Percentiles rank a stretch among this genome's conserved stretches.
These are phyloP conservation scores for Paecilomyces fulvus DNA, from an alignment of 2,329 filamentous ascomycete genomes.

Conservation along the genomic window DNA sequence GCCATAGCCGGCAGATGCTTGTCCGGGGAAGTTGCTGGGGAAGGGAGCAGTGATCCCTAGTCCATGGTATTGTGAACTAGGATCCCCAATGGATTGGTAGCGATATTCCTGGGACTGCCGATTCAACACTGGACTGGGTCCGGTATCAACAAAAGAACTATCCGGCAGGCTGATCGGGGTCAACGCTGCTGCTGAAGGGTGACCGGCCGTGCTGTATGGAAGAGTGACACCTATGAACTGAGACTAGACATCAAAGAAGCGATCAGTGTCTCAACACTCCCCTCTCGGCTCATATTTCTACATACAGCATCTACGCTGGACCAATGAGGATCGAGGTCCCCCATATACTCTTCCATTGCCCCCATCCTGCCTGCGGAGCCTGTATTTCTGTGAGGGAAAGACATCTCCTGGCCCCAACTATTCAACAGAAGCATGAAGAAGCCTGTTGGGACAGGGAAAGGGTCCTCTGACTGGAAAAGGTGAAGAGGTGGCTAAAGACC, in stretches of 20 bases:
- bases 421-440: conserved; percentile 19
- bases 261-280: conserved; percentile 3
- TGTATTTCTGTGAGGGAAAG: conserved; percentile 14
- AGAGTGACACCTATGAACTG: conserved; percentile 18
- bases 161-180: conserved; percentile 34
- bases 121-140: conserved; percentile 27
- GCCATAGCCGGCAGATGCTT: conserved; percentile 17
- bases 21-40: conserved; percentile 21
- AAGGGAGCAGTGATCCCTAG: conserved; percentile 30
- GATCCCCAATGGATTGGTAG: conserved; percentile 21
- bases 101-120: conserved; percentile 30
- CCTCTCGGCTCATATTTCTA: conserved; percentile 1
- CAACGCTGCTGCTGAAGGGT: conserved; percentile 20
- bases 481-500: conserved; percentile 16
- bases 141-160: conserved; percentile 20
- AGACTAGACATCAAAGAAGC: conserved; percentile 11
- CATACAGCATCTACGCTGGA: conserved; percentile 22
- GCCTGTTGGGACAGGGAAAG: conserved; percentile 11
- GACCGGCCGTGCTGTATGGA: conserved; percentile 26
- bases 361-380: conserved; percentile 11
- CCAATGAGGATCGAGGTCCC: conserved; percentile 19
- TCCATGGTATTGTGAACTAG: conserved; percentile 20
- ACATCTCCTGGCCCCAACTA: conserved; percentile 18
- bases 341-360: conserved; percentile 22
- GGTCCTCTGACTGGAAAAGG: conserved; percentile 6